These are phyloP conservation scores for Phialophora tarda DNA, from an alignment of 2,329 filamentous ascomycete species.

Conservation along the genomic window DNA sequence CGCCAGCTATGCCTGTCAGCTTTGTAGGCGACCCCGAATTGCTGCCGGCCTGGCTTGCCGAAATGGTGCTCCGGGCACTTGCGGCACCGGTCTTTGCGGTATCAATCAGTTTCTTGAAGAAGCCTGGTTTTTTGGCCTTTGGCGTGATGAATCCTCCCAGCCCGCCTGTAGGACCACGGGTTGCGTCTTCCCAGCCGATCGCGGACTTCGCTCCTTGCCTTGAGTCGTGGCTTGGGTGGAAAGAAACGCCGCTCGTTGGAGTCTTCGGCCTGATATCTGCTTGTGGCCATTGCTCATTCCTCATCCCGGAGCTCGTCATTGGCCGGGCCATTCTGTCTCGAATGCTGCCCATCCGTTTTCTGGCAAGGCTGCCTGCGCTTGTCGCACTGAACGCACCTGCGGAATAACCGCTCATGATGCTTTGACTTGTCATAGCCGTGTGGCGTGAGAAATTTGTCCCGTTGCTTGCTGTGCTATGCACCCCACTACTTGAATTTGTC, in stretches of 20 bases:
- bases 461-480: slow-evolving; percentile 69
- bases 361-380: slow-evolving; percentile 89
- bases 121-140: slow-evolving; percentile 81
- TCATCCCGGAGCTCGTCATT: slow-evolving; percentile 50
- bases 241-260: slow-evolving; percentile 76
- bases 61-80: slow-evolving; percentile 83
- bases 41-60: slow-evolving; percentile 60
- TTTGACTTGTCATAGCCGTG: slow-evolving; percentile 79
- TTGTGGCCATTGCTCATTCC: slow-evolving; percentile 47
- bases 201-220: slow-evolving; percentile 67
- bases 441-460: slow-evolving; percentile 69
- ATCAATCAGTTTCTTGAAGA: slow-evolving; percentile 94
- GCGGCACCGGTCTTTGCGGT: slow-evolving; percentile 93
- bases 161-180: slow-evolving; percentile 60
- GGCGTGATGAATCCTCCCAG: slow-evolving; percentile 79
- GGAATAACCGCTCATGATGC: slow-evolving; percentile 91
- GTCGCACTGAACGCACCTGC: slow-evolving; percentile 92
- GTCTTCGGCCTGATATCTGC: slow-evolving; percentile 54
- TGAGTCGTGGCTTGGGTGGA: slow-evolving; percentile 83
- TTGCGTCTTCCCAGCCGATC: slow-evolving; percentile 61
- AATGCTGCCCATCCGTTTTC: slow-evolving; percentile 58
- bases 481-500: slow-evolving; percentile 76
- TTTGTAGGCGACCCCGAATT: slow-evolving; percentile 56
- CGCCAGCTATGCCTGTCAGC: slow-evolving; percentile 62
- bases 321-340: slow-evolving; percentile 47